Evolutionary conservation across 768 basidiomycete genomes (phyloP), one percentile per base, ranked within the genome.

Genomic region (Dacryopinax primogenitus): DNA sequence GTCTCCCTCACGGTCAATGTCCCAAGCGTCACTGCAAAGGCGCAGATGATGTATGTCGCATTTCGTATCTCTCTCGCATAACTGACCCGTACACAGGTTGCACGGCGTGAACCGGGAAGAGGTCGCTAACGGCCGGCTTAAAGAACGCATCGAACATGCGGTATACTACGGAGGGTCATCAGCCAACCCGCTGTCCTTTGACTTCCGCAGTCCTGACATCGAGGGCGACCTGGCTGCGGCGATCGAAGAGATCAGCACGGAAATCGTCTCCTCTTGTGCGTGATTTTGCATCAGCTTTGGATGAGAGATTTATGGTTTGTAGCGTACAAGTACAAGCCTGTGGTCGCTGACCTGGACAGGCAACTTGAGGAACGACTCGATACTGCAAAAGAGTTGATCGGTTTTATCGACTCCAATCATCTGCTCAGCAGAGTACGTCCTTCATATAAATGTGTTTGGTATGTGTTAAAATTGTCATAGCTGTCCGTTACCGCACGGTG

Each of bases 401-500:
- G 9, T 3, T 58, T 58, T 30, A 30, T 58, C 26, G 13, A 58
- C 18, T 28, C 11, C 26, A 58, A 58, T 30, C 51, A 58, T 58
- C 51, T 58, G 51, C 30, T 58, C 15, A 18, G 51, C 11, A 23
- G 51, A 9, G 51, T 58, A 58, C 3, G 13, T 58, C 15, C 11
- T 58, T 21, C 4, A 6, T 3, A 3, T 28, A 3, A 4, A 13
- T 32, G 4, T 2, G 37, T 9, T 2, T 9, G 18, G 15, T 30
- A 9, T 9, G 15, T 58, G 26, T 18, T 58, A 6, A 58, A 23
- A 7, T 4, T 13, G 6, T 30, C 45, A 23, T 70, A 94, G 91
- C 86, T 95, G 74, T 87, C 92, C 7, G 90, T 90, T 77, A 74
- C 80, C 37, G 84, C 85, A 66, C 83, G 92, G 21, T 85, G 92